Base-by-base conservation (phyloP, 2,329 filamentous ascomycete genomes). In the Aplosporella prunicola region DNA sequence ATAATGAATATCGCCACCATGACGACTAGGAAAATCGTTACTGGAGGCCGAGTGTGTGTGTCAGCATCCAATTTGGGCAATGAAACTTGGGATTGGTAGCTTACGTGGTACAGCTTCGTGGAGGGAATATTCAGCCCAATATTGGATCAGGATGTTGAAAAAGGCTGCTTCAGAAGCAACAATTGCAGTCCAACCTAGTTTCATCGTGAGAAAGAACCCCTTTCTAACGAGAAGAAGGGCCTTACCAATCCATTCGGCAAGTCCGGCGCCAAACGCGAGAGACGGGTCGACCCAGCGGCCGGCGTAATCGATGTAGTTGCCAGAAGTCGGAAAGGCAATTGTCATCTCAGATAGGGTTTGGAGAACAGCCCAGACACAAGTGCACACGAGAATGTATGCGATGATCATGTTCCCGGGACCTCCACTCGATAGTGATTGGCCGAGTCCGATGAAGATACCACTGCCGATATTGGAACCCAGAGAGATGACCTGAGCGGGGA, bases 221-320 rank as follows among this genome's bases (percentile, higher is more conserved):
- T 17, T 22, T 14, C 9, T 14, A 32, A 16, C 20, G 10, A 3
- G 9, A 9, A 9, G 3, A 13, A 15, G n/a, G 9, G n/a, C n/a
- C 15, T 17, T 28, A 16, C 52, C 51, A n/a, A 52, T 44, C 47
- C 53, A 58, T 28, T 57, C 54, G 11, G 54, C 49, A 46, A 56
- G 50, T 2, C 60, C 60, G 28, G 58, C 56, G 5, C 52, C 58
- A 38, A 62, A 62, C 7, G 57, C 58, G 20, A 63, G 41, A 5
- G 61, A 55, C 5, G 55, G 55, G 43, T 61, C 58, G 23, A 61
- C 52, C 45, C 51, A 61, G 20, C 57, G 53, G 35, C 59, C 55
- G 5, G 56, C 57, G 41, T 56, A 60, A 41, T 60, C 56, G 43
- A 61, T 56, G 40, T 52, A 61, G 34, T 56, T 61, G 5, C 57